Evolutionary conservation across 2,329 filamentous ascomycete genomes (phyloP).

Genomic region (Pseudocercospora vitis): DNA sequence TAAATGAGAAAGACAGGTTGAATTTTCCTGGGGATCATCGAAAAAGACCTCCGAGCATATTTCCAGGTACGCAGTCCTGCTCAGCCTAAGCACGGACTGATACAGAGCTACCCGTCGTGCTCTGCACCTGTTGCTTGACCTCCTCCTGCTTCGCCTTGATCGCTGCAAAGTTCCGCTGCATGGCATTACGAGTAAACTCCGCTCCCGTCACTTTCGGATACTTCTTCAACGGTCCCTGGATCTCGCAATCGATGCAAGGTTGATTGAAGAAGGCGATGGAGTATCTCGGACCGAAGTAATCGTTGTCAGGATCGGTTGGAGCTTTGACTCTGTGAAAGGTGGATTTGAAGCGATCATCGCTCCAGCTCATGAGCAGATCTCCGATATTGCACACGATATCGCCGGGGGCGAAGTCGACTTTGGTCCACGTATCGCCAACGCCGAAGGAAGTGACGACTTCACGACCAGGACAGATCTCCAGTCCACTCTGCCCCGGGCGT

Average conservation of each 20-base stretch:
- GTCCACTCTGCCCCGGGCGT: slow-evolving; percentile 58
- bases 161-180: slow-evolving; percentile 54
- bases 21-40: too few species aligned
- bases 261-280: slow-evolving; percentile 69
- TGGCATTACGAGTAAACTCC: slow-evolving; percentile 59
- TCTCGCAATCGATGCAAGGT: slow-evolving; percentile 57
- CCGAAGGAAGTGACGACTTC: slow-evolving; percentile 62
- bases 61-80: slow-evolving; percentile 23
- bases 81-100: slow-evolving; percentile 11
- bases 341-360: slow-evolving; percentile 66
- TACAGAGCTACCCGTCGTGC: background rate
- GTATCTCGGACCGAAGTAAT: slow-evolving; percentile 61
- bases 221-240: slow-evolving; percentile 63
- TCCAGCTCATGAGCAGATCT: slow-evolving; percentile 66
- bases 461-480: slow-evolving; percentile 65
- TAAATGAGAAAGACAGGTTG: too few species aligned
- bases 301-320: slow-evolving; percentile 51
- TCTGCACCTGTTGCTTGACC: background rate
- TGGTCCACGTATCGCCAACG: slow-evolving; percentile 62
- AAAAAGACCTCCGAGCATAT: too few species aligned
- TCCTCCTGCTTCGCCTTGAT: slow-evolving; percentile 10
- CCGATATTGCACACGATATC: slow-evolving; percentile 66
- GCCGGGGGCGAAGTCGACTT: slow-evolving; percentile 55
- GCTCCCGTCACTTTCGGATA: slow-evolving; percentile 61
- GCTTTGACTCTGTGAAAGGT: slow-evolving; percentile 66